Conservation (phyloP, 257 asterid species). For the Cynanchum wilfordii region DNA sequence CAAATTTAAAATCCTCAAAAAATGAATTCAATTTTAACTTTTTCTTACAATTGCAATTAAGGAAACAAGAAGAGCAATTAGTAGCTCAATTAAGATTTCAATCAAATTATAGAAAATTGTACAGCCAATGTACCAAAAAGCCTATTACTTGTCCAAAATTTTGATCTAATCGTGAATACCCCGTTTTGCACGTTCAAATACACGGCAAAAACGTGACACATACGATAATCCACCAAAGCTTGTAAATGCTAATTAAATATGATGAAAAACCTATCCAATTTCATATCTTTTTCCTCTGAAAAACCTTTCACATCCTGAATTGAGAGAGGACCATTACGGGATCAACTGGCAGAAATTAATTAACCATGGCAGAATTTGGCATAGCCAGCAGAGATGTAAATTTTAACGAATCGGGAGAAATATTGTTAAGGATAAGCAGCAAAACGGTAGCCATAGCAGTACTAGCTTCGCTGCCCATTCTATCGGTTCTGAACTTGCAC, state of each 20-base stretch:
- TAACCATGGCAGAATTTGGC: background rate
- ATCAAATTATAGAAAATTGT: too few relatives aligned
- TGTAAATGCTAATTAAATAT: too few relatives aligned
- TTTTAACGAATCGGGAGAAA: background rate
- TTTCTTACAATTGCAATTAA: too few relatives aligned
- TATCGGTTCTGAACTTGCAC: background rate
- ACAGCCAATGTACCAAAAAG: too few relatives aligned
- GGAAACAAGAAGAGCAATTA: too few relatives aligned
- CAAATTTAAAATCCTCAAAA: background rate
- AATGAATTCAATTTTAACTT: conserved; percentile 1
- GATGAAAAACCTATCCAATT: too few relatives aligned
- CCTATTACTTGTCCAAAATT: too few relatives aligned
- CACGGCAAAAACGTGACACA: background rate
- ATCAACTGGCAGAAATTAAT: background rate
- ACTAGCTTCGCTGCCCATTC: conserved; percentile 9
- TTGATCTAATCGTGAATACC: background rate
- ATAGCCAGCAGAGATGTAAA: background rate
- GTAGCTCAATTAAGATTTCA: too few relatives aligned
- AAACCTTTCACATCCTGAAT: too few relatives aligned
- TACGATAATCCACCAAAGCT: background rate
- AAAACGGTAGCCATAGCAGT: conserved; percentile 3
- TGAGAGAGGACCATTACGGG: too few relatives aligned
- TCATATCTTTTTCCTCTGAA: background rate
- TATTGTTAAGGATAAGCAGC: background rate
- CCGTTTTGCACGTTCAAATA: background rate